Percentiles rank a stretch among this genome's conserved stretches.
These are phyloP conservation scores for Fusarium nurragi DNA, from an alignment of 2,329 filamentous ascomycete species.

Conservation along the genomic window DNA sequence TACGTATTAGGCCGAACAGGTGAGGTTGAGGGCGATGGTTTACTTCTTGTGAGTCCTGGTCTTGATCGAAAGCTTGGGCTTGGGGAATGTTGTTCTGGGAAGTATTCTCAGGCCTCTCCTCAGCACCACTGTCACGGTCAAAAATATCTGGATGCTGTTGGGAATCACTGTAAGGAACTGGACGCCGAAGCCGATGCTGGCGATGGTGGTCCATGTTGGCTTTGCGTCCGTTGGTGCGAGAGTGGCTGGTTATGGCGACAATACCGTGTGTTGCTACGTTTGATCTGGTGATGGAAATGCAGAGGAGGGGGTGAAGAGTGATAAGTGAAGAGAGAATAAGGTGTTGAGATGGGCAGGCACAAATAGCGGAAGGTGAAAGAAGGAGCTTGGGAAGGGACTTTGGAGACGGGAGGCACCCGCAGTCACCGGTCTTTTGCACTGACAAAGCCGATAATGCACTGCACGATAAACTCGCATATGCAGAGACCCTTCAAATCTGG, in stretches of 20 bases:
- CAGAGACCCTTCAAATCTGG: too few species aligned
- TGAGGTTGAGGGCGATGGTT: not conserved
- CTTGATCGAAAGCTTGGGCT: not conserved
- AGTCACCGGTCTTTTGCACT: too few species aligned
- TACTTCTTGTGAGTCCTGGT: not conserved
- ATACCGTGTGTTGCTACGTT: not conserved
- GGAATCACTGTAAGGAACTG: too few species aligned
- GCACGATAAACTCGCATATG: too few species aligned
- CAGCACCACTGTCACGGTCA: too few species aligned
- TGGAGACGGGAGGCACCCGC: too few species aligned
- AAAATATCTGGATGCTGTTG: too few species aligned
- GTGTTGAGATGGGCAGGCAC: too few species aligned
- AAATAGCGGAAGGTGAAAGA: too few species aligned
- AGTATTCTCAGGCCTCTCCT: not conserved
- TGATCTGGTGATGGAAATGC: not conserved
- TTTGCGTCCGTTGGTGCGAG: not conserved
- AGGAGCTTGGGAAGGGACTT: too few species aligned
- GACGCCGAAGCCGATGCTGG: too few species aligned
- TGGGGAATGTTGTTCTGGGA: not conserved
- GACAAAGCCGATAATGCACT: too few species aligned
- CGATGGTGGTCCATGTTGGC: not conserved
- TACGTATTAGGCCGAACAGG: not conserved
- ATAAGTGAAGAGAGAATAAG: not conserved
- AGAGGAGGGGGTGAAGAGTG: not conserved
- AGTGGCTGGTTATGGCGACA: not conserved